Evolutionary conservation across 148 eudicot species (phyloP).

Genomic region (Rhododendron ovatum): DNA sequence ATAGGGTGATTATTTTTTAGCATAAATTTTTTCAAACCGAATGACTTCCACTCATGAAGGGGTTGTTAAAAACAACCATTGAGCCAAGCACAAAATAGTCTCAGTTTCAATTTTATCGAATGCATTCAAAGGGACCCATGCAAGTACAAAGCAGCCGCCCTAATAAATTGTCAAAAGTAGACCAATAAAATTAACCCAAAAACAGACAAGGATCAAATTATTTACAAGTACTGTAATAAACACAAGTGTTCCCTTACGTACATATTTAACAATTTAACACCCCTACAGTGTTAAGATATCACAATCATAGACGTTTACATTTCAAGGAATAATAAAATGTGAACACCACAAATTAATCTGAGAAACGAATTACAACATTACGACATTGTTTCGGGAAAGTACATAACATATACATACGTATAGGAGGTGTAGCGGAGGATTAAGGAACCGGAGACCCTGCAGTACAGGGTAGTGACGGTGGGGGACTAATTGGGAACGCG

Average conservation of each 20-base stretch:
- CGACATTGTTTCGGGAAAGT: neutral
- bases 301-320: neutral
- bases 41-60: too few species aligned
- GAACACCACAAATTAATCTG: neutral
- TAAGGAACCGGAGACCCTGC: neutral
- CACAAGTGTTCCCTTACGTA: neutral
- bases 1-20: too few species aligned
- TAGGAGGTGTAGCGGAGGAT: neutral
- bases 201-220: neutral
- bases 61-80: too few species aligned
- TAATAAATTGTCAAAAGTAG: neutral
- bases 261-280: neutral
- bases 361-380: neutral
- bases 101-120: neutral
- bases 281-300: neutral
- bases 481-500: constrained; percentile 18
- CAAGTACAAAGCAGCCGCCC: neutral
- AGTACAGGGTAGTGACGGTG: neutral
- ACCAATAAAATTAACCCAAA: neutral
- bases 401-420: neutral
- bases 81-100: neutral
- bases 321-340: neutral
- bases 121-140: neutral
- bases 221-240: neutral
- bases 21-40: too few species aligned